phyloP scores from a whole-genome alignment of 2,329 filamentous ascomycete genomes.

The Calonectria fujianensis region DNA sequence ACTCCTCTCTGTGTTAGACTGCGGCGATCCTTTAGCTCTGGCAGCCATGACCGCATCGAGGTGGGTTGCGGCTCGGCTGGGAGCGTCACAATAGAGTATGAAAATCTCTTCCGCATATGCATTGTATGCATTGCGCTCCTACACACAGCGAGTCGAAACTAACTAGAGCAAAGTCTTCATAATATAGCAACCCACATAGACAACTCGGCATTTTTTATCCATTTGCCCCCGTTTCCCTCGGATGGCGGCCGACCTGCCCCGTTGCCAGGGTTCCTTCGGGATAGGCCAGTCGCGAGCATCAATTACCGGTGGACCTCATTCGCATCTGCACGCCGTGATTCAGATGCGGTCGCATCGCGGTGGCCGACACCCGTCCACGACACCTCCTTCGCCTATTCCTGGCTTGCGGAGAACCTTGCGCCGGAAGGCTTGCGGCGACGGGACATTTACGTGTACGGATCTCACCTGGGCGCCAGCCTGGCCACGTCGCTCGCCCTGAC shows the following conservation, averaged over 20 bases:
- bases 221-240: slow-evolving; percentile 71
- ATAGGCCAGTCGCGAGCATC: slow-evolving; percentile 71
- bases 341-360: slow-evolving; percentile 51
- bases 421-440: slow-evolving; percentile 62
- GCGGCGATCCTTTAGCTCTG: slow-evolving; percentile 49
- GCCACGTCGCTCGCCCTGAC: slow-evolving; percentile 75
- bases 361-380: slow-evolving; percentile 78
- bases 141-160: slow-evolving; percentile 36
- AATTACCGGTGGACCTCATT: slow-evolving; percentile 74
- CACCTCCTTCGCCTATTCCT: slow-evolving; percentile 71
- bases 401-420: slow-evolving; percentile 68
- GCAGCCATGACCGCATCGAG: slow-evolving; percentile 63
- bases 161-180: slow-evolving; percentile 65
- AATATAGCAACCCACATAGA: slow-evolving; percentile 64
- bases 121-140: no score
- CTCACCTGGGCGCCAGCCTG: slow-evolving; percentile 74
- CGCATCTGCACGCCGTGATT: slow-evolving; percentile 24
- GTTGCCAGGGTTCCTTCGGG: slow-evolving; percentile 65
- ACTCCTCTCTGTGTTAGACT: neutral
- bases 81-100: slow-evolving; percentile 71
- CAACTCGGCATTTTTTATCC: slow-evolving; percentile 70
- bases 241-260: slow-evolving; percentile 50
- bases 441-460: slow-evolving; percentile 70
- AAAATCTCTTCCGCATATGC: slow-evolving; percentile 22
- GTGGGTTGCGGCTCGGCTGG: slow-evolving; percentile 71